phyloP scores from a whole-genome alignment of 352 stramenopile genomes.

The Globisporangium spinosum region DNA sequence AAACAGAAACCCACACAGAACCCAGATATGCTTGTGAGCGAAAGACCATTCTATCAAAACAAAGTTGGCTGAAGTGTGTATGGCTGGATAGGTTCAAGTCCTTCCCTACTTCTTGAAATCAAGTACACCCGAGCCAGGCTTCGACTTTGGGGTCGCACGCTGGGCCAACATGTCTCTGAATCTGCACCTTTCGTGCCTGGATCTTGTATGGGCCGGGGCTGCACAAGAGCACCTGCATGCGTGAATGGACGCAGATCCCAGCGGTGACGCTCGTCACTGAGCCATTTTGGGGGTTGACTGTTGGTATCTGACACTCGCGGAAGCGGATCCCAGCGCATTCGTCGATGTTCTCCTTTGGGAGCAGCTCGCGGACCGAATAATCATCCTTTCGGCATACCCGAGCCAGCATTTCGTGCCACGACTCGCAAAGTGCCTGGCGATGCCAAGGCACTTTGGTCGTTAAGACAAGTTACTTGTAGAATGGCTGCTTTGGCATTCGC shows the following conservation, averaged over 20 bases:
- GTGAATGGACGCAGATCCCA: conserved; percentile 3
- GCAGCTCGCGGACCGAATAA: not conserved
- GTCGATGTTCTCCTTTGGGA: not conserved
- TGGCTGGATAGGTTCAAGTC: too few species aligned
- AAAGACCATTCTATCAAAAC: too few species aligned
- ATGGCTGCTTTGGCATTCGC: not conserved
- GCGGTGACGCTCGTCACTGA: not conserved
- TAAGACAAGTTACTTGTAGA: not conserved
- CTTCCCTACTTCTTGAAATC: not conserved
- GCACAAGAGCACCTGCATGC: conserved; percentile 5
- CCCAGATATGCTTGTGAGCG: too few species aligned
- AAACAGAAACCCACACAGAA: not conserved
- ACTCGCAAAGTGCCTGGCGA: too few species aligned
- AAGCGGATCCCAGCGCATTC: not conserved
- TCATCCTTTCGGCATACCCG: too few species aligned
- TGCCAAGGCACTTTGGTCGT: too few species aligned
- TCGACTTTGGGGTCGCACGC: conserved; percentile 9
- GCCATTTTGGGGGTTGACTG: not conserved
- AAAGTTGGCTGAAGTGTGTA: too few species aligned
- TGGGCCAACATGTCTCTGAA: conserved; percentile 1
- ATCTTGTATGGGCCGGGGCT: not conserved
- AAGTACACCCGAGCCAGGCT: conserved; percentile 10
- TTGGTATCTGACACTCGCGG: not conserved
- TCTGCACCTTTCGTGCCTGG: conserved; percentile 5
- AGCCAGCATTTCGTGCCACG: too few species aligned